Evolutionary conservation across 2,329 filamentous ascomycete species (phyloP).

Genomic region (Hypoxylon sp.): DNA sequence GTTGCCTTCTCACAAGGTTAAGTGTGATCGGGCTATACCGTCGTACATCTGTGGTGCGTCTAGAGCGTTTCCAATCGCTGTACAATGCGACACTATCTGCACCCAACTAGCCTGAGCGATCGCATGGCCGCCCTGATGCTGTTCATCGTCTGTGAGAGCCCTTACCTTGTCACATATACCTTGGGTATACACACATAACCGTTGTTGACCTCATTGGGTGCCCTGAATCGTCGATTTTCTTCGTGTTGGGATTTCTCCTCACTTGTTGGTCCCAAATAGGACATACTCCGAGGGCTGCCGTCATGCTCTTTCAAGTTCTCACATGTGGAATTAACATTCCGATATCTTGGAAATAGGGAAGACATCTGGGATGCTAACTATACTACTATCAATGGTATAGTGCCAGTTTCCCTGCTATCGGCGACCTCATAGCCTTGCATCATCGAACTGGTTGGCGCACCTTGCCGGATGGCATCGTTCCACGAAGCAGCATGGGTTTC

Average conservation of each 20-base stretch:
- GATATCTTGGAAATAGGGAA: conserved; percentile 25
- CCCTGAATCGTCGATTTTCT: conserved; percentile 10
- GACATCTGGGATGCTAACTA: conserved; percentile 15
- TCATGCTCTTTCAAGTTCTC: conserved; percentile 1
- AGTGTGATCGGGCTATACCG: conserved; percentile 20
- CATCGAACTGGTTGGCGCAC: conserved; percentile 14
- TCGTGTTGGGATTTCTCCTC: conserved; percentile 15
- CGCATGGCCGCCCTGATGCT: conserved; percentile 25
- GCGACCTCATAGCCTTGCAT: conserved; percentile 5
- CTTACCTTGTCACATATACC: conserved; percentile 1
- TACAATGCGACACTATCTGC: conserved; percentile 33
- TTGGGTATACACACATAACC: conserved; percentile 6
- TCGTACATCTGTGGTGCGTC: conserved; percentile 20
- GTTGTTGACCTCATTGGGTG: conserved; percentile 15
- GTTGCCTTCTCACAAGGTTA: conserved; percentile 17
- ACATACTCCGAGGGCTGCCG: conserved; percentile 16
- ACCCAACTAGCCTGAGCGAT: conserved; percentile 25
- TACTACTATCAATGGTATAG: conserved; percentile 12
- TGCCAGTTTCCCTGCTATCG: not conserved
- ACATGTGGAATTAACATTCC: conserved; percentile 11
- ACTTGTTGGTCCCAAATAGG: conserved; percentile 23
- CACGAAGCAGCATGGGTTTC: conserved; percentile 10
- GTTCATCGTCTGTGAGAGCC: conserved; percentile 24
- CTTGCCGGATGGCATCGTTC: conserved; percentile 17
- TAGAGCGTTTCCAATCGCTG: conserved; percentile 38